These are phyloP conservation scores for Naganishia sp. DNA, from an alignment of 1,284 basidiomycete genomes.

Conservation along the genomic window DNA sequence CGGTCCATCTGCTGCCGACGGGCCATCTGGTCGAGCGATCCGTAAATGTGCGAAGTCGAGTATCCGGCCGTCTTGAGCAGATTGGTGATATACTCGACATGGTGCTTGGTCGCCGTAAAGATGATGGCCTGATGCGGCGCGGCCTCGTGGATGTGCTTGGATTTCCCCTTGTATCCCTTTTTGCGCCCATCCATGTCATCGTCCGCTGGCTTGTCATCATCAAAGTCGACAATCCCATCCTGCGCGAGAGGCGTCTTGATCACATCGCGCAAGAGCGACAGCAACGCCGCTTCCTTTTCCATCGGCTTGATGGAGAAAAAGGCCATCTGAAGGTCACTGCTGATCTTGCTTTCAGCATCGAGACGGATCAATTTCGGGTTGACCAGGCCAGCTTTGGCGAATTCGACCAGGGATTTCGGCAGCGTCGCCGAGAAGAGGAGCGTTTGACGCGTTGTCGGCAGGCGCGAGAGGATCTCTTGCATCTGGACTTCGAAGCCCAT, in stretches of 20 bases:
- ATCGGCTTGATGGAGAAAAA: constrained; percentile 91
- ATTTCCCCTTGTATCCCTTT: constrained; percentile 57
- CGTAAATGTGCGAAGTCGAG: constrained; percentile 93
- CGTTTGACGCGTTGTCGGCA: constrained; percentile 84
- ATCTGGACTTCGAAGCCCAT: constrained; percentile 95
- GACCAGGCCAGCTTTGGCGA: constrained; percentile 91
- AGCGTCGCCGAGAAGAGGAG: constrained; percentile 94
- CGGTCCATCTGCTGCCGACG: constrained; percentile 87
- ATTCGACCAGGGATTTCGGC: constrained; percentile 93
- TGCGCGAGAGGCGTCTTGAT: constrained; percentile 69
- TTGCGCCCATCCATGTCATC: constrained; percentile 45
- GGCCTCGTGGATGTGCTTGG: constrained; percentile 54
- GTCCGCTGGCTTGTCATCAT: constrained; percentile 36
- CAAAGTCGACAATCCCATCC: constrained; percentile 45
- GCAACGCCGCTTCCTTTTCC: constrained; percentile 91
- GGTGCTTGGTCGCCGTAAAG: constrained; percentile 98
- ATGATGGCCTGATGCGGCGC: constrained; percentile 89
- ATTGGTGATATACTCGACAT: constrained; percentile 89
- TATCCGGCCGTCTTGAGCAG: constrained; percentile 84
- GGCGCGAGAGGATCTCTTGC: constrained; percentile 83
- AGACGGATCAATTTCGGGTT: constrained; percentile 93
- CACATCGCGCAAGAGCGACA: constrained; percentile 80
- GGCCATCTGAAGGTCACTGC: constrained; percentile 85
- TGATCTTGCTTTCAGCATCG: constrained; percentile 95
- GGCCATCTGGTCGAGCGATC: constrained; percentile 89